Evolutionary conservation across 192 early-diverging fungal genomes (phyloP), one percentile per base, ranked within the genome.

Genomic region (Mortierella hygrophila): DNA sequence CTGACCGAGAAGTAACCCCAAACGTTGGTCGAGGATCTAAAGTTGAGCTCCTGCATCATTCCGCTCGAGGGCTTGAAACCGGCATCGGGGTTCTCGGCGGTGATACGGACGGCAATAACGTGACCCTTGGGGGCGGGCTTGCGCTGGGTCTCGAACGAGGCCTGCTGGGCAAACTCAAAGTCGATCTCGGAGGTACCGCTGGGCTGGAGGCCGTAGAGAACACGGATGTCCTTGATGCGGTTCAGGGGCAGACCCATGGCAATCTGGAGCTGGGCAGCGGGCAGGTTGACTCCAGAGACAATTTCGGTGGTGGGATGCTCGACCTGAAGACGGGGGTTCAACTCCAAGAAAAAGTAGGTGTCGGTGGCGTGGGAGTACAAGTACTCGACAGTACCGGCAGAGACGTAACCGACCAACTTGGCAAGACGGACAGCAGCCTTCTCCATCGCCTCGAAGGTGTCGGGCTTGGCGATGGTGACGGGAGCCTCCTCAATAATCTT

Each of bases 1-100:
- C 94, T 96, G 57, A 99, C 98, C 10, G 96, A 97, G 90, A 99
- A 99, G 92, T 99, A 99, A n/a, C 98, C 98, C 98, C 98, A 99
- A 44, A 99, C 98, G 75, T 98, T 98, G 60, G 94, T 97, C 88
- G 96, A 96, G 75, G 94, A 95, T 52, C 97, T 91, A 92, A 99
- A 99, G 90, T 99, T 99, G 71, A 99, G 95, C 87, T 98, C 97
- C 78, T 97, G 95, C 90, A 99, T 94, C 90, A 97, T 97, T 71
- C 98, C 98, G 78, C 93, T 93, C 83, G 97, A 97, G 49, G 98
- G 98, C 90, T 99, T 99, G 93, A 99, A 99, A 13, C 98, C 98
- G 60, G 98, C 98, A 89, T 99, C 98, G 37, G 98, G 98, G 90
- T 99, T 99, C 87, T 99, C 98, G 44, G 98, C 98, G 9, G 98